phyloP scores from a whole-genome alignment of 805 yeast genomes.

The Pichia ethanolica region DNA sequence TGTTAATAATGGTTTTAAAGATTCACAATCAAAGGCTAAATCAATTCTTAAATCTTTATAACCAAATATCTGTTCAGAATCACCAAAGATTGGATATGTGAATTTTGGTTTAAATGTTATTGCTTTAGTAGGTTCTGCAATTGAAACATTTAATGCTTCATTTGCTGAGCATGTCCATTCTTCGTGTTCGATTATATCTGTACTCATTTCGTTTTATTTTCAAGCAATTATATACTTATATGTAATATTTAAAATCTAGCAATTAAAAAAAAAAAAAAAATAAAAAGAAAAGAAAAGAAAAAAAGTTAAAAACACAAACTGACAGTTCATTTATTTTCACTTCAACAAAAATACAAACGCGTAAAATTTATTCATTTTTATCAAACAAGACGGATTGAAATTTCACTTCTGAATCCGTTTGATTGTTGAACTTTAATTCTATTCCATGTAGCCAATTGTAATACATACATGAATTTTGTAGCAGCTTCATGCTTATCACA shows the following conservation, averaged over 20 bases:
- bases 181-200: conserved; percentile 17
- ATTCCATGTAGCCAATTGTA: conserved; percentile 2
- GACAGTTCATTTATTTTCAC: background rate
- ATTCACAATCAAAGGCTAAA: conserved; percentile 64
- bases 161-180: conserved; percentile 72
- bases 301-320: too few relatives aligned
- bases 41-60: conserved; percentile 61
- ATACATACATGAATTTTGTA: conserved; percentile 1
- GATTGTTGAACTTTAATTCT: background rate
- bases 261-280: too few relatives aligned
- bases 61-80: conserved; percentile 82
- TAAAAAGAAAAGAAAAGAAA: too few relatives aligned
- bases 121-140: conserved; percentile 52
- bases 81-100: conserved; percentile 93
- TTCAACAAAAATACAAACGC: too few relatives aligned
- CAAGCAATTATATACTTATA: background rate
- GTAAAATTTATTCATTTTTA: too few relatives aligned
- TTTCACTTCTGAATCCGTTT: background rate
- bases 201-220: background rate
- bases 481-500: background rate
- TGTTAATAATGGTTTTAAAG: conserved; percentile 66
- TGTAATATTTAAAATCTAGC: too few relatives aligned
- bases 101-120: conserved; percentile 67
- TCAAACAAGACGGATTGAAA: background rate
- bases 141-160: conserved; percentile 51